Base-by-base conservation (phyloP, 208 protist genomes). In the Balamuthia mandrillaris region DNA sequence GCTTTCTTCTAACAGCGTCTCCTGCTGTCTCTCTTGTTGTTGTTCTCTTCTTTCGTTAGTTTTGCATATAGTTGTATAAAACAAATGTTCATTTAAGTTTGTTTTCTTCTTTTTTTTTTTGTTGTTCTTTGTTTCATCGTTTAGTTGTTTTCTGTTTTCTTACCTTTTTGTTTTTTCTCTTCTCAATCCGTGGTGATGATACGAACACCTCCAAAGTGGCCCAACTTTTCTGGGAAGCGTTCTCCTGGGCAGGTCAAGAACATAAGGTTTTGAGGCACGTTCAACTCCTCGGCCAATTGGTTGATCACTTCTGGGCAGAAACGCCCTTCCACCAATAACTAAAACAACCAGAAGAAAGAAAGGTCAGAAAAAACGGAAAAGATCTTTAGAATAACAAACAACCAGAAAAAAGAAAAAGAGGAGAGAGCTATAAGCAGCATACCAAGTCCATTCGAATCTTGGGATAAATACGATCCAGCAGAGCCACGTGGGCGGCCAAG, bases 231-330 rank as follows among this genome's bases (percentile, higher is more conserved):
- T 16, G 84, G 77, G 78, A 93, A 91, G 33, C 85, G 51, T 41
- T 88, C 85, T 41, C 81, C 87, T 35, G 91, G 93, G 81, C 93
- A 95, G 18, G 90, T 39, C 29, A 96, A 94, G 61, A 96, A 96
- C 90, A 95, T 95, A 78, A 95, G 92, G 81, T 96, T 94, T 47
- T 89, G 90, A 21, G 91, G 92, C 39, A 95, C 85, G 2, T 79
- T 42, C 16, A 95, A 75, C 2, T 87, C 42, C n/a, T 87, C 27
- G 24, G 87, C 91, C 6, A 96, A 51, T 12, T 86, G 77, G 33
- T 92, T 49, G 44, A 95, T 66, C 0, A 81, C 42, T 4, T 70
- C 56, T 41, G 88, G 85, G 21, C 52, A 85, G 47, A 95, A 95
- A n/a, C 52, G 16, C n/a, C 75, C 87, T 7, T 33, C 51, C 10